phyloP scores from a whole-genome alignment of 2,329 filamentous ascomycete species.

The Ascomycota sp. region DNA sequence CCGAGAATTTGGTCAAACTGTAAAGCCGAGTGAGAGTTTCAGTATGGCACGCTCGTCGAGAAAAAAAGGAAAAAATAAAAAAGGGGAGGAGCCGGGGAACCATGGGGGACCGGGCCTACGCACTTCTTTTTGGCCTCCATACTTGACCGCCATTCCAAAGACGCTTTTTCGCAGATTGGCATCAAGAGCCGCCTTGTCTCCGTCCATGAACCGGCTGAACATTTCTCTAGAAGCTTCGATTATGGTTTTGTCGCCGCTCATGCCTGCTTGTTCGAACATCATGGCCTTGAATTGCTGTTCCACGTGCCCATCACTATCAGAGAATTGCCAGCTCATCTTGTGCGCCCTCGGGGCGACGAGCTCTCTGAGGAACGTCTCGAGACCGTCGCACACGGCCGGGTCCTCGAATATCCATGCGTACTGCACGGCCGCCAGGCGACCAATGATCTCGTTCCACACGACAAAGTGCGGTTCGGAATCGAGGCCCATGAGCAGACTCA shows the following conservation, averaged over 20 bases:
- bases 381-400: conserved; percentile 45
- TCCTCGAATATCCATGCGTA: conserved; percentile 70
- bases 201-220: conserved; percentile 66
- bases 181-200: conserved; percentile 66
- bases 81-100: too few species aligned
- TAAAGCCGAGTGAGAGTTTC: background rate
- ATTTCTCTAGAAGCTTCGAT: conserved; percentile 70
- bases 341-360: conserved; percentile 65
- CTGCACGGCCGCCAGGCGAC: conserved; percentile 58
- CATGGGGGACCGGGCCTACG: too few species aligned
- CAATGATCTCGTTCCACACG: conserved; percentile 83
- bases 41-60: conserved; percentile 1
- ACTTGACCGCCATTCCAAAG: conserved; percentile 64
- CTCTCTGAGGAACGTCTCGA: conserved; percentile 67
- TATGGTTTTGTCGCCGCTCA: conserved; percentile 59
- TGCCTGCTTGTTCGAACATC: conserved; percentile 67
- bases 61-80: background rate
- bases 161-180: conserved; percentile 80
- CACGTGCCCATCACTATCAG: conserved; percentile 67
- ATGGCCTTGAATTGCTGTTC: conserved; percentile 88
- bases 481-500: conserved; percentile 73
- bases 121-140: conserved; percentile 68
- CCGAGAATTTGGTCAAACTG: conserved; percentile 59
- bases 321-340: conserved; percentile 74
- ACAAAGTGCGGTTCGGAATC: conserved; percentile 71